These are phyloP conservation scores for Penicillium sp. DNA, from an alignment of 2,329 filamentous ascomycete genomes.

Conservation along the genomic window DNA sequence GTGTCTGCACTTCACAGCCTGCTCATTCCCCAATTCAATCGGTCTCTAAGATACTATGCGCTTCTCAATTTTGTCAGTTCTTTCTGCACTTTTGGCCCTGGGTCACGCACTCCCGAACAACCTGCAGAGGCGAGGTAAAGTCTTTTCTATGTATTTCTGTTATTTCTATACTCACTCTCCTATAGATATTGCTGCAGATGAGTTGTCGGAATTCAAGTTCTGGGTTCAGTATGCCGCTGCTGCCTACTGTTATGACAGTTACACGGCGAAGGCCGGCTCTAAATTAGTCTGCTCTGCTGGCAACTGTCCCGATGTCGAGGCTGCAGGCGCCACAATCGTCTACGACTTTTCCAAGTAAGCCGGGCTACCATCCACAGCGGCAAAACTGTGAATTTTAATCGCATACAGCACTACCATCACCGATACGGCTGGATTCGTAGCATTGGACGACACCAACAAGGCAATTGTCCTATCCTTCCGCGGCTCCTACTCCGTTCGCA, in stretches of 20 bases:
- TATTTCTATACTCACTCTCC: neutral
- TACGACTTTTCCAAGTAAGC: conserved; percentile 50
- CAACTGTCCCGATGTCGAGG: conserved; percentile 49
- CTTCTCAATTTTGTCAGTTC: conserved; percentile 7
- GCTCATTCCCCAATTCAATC: neutral
- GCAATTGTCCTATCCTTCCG: conserved; percentile 40
- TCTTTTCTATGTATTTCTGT: neutral
- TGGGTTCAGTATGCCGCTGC: conserved; percentile 54
- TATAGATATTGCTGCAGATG: conserved; percentile 12
- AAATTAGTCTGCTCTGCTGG: conserved; percentile 44
- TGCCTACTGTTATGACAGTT: conserved; percentile 51
- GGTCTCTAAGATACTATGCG: conserved; percentile 7
- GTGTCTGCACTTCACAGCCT: neutral
- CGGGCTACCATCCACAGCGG: neutral
- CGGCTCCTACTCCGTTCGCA: conserved; percentile 36
- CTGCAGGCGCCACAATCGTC: conserved; percentile 31
- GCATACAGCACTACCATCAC: conserved; percentile 20
- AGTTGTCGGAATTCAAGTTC: conserved; percentile 38
- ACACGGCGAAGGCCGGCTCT: conserved; percentile 39
- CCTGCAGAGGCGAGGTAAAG: conserved; percentile 15
- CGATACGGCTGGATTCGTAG: conserved; percentile 52
- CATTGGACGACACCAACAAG: conserved; percentile 47
- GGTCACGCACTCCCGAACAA: conserved; percentile 8
- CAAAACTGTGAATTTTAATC: neutral
- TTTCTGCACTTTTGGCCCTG: conserved; percentile 9